Conservation (phyloP, 352 stramenopile species). For the Pythium apleroticum region DNA sequence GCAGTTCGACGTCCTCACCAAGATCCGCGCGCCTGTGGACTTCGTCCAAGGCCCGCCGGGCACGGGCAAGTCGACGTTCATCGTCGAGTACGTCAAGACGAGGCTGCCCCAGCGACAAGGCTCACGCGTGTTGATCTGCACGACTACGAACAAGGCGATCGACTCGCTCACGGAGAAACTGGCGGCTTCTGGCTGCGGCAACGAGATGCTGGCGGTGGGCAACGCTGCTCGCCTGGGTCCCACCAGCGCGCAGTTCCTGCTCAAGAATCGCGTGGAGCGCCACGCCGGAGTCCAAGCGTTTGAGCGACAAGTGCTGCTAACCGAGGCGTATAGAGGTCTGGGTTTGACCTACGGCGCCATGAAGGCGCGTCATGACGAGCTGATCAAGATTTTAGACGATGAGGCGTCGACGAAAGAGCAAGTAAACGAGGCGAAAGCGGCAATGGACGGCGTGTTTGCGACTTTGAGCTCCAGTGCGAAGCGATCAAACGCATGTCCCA, state of each 20-base stretch:
- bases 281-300: neutral
- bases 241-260: conserved; percentile 1
- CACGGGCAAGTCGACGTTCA: conserved; percentile 12
- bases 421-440: neutral
- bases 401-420: neutral
- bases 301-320: neutral
- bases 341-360: neutral
- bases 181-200: neutral
- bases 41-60: conserved; percentile 6
- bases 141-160: conserved; percentile 9
- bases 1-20: neutral
- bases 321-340: neutral
- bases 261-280: neutral
- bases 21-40: neutral
- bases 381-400: neutral
- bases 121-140: conserved; percentile 7
- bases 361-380: neutral
- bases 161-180: conserved; percentile 12
- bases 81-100: conserved; percentile 1
- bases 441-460: neutral
- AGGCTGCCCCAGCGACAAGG: neutral
- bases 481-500: neutral
- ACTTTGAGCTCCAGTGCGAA: neutral
- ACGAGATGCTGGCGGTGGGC: conserved; percentile 2
- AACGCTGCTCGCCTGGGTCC: conserved; percentile 2